Conservation (phyloP, 169 alveolate species). For the Fabrea salina region DNA sequence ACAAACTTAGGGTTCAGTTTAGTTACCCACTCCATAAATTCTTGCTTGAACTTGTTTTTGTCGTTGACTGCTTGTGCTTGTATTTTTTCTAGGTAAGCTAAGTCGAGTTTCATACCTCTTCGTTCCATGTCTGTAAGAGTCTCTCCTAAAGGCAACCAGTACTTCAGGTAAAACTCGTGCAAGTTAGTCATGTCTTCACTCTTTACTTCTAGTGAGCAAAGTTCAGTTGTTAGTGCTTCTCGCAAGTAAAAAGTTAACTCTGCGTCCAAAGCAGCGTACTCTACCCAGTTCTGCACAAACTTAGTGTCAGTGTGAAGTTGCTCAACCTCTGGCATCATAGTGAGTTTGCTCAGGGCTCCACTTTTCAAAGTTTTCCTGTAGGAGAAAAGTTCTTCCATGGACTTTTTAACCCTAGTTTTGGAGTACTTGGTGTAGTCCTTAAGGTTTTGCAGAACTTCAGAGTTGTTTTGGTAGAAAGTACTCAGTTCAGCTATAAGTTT, state of each 20-base stretch:
- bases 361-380: neutral
- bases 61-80: conserved; percentile 61
- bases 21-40: conserved; percentile 59
- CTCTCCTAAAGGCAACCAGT: conserved; percentile 79
- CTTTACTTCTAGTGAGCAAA: conserved; percentile 6
- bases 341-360: conserved; percentile 13
- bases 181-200: conserved; percentile 55
- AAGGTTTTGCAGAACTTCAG: conserved; percentile 33
- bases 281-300: conserved; percentile 61
- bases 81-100: conserved; percentile 46
- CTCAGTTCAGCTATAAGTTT: neutral
- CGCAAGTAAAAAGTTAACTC: conserved; percentile 68
- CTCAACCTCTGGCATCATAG: conserved; percentile 7
- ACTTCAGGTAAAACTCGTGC: conserved; percentile 58
- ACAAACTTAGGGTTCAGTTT: conserved; percentile 39
- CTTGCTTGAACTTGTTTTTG: conserved; percentile 36
- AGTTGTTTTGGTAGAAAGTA: neutral
- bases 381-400: conserved; percentile 27
- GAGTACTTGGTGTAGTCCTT: neutral
- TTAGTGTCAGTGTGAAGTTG: conserved; percentile 60
- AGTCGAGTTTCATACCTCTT: conserved; percentile 65
- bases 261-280: conserved; percentile 76
- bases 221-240: conserved; percentile 41
- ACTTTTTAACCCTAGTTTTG: conserved; percentile 3
- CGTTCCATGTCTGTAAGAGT: conserved; percentile 75